phyloP scores from a whole-genome alignment of 2,329 filamentous ascomycete species.

The Venturia aucupariae region DNA sequence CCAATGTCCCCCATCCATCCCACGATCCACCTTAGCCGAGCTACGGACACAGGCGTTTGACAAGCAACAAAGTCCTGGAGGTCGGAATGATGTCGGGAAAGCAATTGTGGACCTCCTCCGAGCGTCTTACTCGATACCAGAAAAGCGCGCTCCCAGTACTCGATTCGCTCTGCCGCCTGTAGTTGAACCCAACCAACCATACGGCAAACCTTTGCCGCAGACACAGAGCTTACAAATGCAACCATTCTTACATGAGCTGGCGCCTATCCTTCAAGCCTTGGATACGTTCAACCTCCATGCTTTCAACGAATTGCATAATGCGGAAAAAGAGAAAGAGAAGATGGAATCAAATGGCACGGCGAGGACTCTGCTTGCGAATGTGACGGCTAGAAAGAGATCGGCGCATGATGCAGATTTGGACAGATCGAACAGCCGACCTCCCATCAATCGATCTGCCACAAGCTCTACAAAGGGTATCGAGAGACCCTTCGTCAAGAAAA shows the following conservation, averaged over 20 bases:
- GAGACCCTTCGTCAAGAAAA: background rate
- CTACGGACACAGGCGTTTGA: background rate
- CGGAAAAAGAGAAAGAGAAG: background rate
- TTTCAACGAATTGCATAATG: background rate
- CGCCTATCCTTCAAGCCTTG: background rate
- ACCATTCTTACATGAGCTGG: background rate
- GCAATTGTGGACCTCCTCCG: background rate
- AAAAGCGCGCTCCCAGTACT: background rate
- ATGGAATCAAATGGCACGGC: background rate
- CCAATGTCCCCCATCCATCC: constrained; percentile 1
- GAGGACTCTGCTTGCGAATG: background rate
- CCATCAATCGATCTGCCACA: background rate
- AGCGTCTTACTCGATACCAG: background rate
- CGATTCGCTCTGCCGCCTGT: background rate
- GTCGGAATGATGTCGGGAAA: background rate
- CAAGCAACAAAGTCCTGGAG: background rate
- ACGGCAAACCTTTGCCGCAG: background rate
- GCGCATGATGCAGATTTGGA: background rate
- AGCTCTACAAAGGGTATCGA: background rate
- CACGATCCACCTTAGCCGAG: background rate
- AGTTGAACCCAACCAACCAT: background rate
- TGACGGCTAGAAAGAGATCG: background rate
- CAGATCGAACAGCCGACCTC: background rate
- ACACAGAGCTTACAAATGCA: background rate
- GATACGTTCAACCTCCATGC: background rate